Conservation (phyloP, 257 asterid genomes). For the Plantago major region DNA sequence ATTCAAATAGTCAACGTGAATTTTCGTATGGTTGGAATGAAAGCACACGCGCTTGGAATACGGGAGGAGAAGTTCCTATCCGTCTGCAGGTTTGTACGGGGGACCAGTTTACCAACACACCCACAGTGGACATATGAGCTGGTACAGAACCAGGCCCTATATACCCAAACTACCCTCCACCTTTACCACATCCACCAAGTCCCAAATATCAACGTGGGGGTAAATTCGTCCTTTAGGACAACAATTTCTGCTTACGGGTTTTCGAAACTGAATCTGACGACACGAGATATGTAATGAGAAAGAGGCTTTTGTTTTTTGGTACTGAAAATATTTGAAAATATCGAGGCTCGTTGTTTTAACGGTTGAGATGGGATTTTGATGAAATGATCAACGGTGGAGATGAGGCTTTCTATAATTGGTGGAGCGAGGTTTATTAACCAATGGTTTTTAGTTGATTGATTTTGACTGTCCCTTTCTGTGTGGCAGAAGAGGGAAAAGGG, state of each 20-base stretch:
- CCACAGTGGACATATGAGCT: too few species aligned
- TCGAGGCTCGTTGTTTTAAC: neutral
- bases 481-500: neutral
- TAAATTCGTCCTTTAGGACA: too few species aligned
- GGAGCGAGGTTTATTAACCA: neutral
- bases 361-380: neutral
- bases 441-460: slow-evolving; percentile 6
- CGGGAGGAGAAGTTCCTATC: too few species aligned
- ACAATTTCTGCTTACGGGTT: neutral
- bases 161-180: too few species aligned
- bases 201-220: too few species aligned
- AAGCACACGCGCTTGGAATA: too few species aligned
- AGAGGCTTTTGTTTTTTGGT: neutral
- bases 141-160: too few species aligned
- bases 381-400: slow-evolving; percentile 3
- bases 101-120: too few species aligned
- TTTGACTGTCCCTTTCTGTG: slow-evolving; percentile 13
- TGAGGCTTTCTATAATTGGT: neutral
- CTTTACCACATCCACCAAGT: too few species aligned
- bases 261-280: slow-evolving; percentile 13
- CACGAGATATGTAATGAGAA: slow-evolving; percentile 12
- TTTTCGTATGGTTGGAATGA: too few species aligned
- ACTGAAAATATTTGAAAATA: slow-evolving; percentile 1
- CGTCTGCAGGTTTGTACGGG: too few species aligned
- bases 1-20: too few species aligned